These are phyloP conservation scores for Candida nanaspora DNA, from an alignment of 805 yeast genomes.

Conservation along the genomic window DNA sequence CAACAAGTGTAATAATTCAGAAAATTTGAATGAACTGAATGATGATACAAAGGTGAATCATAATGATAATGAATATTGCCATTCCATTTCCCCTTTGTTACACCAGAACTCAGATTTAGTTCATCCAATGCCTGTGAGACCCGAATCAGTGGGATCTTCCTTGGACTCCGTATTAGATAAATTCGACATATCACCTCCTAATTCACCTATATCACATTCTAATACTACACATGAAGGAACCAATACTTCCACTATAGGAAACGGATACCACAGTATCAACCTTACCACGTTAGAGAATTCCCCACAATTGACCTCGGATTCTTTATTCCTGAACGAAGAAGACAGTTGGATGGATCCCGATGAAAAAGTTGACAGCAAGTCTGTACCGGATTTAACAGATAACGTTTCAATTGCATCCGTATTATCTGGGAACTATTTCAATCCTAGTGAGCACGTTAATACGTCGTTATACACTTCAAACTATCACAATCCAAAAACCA, in stretches of 20 bases:
- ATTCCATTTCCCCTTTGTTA: not conserved
- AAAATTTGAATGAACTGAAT: not conserved
- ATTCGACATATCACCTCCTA: conserved; percentile 7
- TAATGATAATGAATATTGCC: not conserved
- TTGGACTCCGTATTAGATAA: conserved; percentile 20
- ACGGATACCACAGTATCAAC: not conserved
- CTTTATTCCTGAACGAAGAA: conserved; percentile 31
- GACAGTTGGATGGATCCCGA: conserved; percentile 50
- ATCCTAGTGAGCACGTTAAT: too few species aligned
- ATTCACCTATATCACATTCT: not conserved
- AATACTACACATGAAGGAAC: not conserved
- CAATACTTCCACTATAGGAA: not conserved
- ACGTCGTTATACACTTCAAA: too few species aligned
- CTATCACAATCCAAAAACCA: not conserved
- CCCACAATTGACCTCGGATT: conserved; percentile 12
- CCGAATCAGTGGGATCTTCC: conserved; percentile 17
- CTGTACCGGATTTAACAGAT: not conserved
- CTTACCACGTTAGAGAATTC: not conserved
- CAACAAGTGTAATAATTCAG: not conserved
- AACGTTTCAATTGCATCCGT: not conserved
- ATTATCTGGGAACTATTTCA: not conserved
- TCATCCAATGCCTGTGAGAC: conserved; percentile 18
- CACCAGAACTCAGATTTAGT: conserved; percentile 2
- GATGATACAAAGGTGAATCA: not conserved
- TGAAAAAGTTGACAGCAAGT: conserved; percentile 8